Evolutionary conservation across 306 rosid genomes (phyloP).

Genomic region (Medicago truncatula): DNA sequence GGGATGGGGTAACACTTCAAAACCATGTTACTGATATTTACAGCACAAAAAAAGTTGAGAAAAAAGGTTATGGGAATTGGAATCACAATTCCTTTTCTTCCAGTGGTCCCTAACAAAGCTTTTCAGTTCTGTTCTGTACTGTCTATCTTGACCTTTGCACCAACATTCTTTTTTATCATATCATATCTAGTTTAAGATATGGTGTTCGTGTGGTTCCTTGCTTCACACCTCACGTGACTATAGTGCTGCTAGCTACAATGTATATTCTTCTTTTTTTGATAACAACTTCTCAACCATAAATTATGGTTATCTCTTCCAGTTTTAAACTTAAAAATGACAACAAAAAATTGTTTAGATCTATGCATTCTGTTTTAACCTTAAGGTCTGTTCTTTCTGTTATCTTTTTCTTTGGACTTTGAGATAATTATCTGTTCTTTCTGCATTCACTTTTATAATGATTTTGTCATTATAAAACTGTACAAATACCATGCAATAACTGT

Average conservation of each 20-base stretch:
- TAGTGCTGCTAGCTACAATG: neutral
- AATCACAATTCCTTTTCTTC: slow-evolving; percentile 50
- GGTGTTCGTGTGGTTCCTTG: neutral
- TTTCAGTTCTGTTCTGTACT: slow-evolving; percentile 29
- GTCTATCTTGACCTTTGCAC: slow-evolving; percentile 53
- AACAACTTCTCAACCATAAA: neutral
- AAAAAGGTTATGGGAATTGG: slow-evolving; percentile 28
- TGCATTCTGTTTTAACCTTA: slow-evolving; percentile 33
- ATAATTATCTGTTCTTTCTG: neutral
- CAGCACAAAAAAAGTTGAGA: slow-evolving; percentile 49
- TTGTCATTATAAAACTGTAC: neutral
- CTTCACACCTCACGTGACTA: slow-evolving; percentile 44
- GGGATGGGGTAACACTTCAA: slow-evolving; percentile 56
- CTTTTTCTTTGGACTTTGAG: slow-evolving; percentile 17
- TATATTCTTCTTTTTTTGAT: slow-evolving; percentile 1
- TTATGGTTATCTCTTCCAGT: neutral
- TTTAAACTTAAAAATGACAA: slow-evolving; percentile 14
- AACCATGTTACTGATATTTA: slow-evolving; percentile 40
- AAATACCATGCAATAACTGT: neutral
- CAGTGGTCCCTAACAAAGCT: slow-evolving; percentile 48
- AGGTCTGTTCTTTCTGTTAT: slow-evolving; percentile 42
- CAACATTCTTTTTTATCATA: slow-evolving; percentile 55
- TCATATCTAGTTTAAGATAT: slow-evolving; percentile 1
- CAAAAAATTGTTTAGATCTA: slow-evolving; percentile 7
- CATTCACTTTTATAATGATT: slow-evolving; percentile 6